phyloP scores from a whole-genome alignment of 495 filamentous ascomycete species.

The Paragyromitra xinjiangensis region DNA sequence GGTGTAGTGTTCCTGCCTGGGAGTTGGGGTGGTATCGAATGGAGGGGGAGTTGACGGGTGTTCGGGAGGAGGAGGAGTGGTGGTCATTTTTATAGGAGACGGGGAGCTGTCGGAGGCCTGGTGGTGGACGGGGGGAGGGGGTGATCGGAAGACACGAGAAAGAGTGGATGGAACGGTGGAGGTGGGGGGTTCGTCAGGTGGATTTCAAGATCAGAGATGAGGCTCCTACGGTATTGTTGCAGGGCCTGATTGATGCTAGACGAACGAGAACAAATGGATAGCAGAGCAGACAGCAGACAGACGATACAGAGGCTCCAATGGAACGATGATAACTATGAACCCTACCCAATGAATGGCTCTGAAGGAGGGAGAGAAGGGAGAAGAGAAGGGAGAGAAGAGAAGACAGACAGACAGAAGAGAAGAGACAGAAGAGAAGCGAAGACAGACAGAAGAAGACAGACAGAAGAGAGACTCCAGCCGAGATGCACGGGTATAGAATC shows the following conservation, averaged over 20 bases:
- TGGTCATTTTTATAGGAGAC: slow-evolving; percentile 39
- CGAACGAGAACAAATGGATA: background rate
- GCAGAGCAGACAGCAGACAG: background rate
- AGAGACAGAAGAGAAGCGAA: background rate
- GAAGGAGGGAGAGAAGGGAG: background rate
- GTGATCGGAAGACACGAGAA: slow-evolving; percentile 4
- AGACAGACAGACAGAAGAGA: background rate
- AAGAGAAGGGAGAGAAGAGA: background rate
- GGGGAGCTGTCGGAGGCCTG: slow-evolving; percentile 9
- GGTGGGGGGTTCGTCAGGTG: slow-evolving; percentile 1
- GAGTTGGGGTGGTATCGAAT: slow-evolving; percentile 34
- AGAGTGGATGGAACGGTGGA: background rate
- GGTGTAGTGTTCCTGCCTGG: slow-evolving; percentile 45
- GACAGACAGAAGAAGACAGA: background rate
- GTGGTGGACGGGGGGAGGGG: slow-evolving; percentile 1
- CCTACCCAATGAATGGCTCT: slow-evolving; percentile 15
- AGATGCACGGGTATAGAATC: slow-evolving; percentile 9
- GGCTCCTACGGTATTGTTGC: slow-evolving; percentile 1
- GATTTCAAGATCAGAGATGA: slow-evolving; percentile 1
- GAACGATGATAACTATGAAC: background rate
- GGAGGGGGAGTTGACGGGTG: slow-evolving; percentile 30
- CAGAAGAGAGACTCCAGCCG: background rate
- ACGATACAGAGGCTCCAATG: slow-evolving; percentile 28
- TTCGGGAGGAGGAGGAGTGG: slow-evolving; percentile 42
- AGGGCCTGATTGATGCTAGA: background rate